Conservation (phyloP, 768 basidiomycete genomes). For the Tulasnella sp. region DNA sequence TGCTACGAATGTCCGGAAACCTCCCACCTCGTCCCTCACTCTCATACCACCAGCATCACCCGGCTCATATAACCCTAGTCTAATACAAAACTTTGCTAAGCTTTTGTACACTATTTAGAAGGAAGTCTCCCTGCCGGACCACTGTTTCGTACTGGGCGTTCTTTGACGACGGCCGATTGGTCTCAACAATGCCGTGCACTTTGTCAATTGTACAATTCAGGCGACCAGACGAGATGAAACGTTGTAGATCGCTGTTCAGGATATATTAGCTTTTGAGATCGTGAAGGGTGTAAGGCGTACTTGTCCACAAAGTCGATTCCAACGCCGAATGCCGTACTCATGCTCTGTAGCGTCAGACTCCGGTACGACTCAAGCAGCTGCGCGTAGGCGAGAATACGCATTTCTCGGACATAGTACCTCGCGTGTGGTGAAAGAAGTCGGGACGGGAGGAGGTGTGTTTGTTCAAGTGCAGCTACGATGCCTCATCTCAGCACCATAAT, state of each 20-base stretch:
- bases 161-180: constrained; percentile 64
- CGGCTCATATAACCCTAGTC: background rate
- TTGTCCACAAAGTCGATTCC: constrained; percentile 75
- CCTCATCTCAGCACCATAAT: background rate
- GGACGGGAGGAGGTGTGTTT: constrained; percentile 75
- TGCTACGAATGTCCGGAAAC: too few relatives aligned
- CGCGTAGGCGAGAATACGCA: constrained; percentile 86
- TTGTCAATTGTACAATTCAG: constrained; percentile 86
- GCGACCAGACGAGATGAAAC: constrained; percentile 79
- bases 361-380: constrained; percentile 89
- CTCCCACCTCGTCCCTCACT: too few relatives aligned
- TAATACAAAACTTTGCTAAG: constrained; percentile 76
- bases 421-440: constrained; percentile 77
- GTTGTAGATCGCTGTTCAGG: constrained; percentile 61
- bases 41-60: too few relatives aligned
- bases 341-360: constrained; percentile 75
- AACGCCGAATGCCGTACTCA: constrained; percentile 81
- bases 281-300: constrained; percentile 33
- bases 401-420: constrained; percentile 84
- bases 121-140: constrained; percentile 82
- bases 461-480: constrained; percentile 67
- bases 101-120: constrained; percentile 77
- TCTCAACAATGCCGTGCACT: constrained; percentile 88
- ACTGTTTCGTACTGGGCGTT: constrained; percentile 85
- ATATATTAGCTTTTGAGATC: background rate